Percentiles rank a stretch among this genome's conserved stretches.
Conservation (phyloP, 176 grass and related monocot genomes). For the Carex littledalei region DNA sequence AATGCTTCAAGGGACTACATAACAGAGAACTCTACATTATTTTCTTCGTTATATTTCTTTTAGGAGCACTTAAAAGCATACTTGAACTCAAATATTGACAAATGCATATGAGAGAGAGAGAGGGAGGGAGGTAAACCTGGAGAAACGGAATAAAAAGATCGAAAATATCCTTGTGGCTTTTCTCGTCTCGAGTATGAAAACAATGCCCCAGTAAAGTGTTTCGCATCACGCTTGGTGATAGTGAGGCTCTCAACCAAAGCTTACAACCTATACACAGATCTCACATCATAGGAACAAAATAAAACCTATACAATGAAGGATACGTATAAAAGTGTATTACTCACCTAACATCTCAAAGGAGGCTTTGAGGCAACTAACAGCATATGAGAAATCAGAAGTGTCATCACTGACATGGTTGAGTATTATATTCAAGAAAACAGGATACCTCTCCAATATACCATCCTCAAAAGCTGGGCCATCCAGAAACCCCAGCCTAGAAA, state of each 20-base stretch:
- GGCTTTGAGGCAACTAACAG: slow-evolving; percentile 87
- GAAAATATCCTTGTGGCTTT: slow-evolving; percentile 97
- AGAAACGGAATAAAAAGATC: slow-evolving; percentile 99
- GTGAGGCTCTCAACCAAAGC: slow-evolving; percentile 90
- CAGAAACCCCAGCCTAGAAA: slow-evolving; percentile 87
- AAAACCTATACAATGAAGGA: not conserved
- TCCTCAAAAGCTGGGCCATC: slow-evolving; percentile 90
- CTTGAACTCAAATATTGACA: not conserved
- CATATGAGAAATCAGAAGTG: slow-evolving; percentile 82
- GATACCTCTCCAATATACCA: slow-evolving; percentile 88
- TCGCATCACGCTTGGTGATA: slow-evolving; percentile 90
- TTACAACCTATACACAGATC: slow-evolving; percentile 66
- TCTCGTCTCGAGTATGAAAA: slow-evolving; percentile 92
- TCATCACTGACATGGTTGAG: slow-evolving; percentile 96
- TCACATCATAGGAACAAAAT: not conserved
- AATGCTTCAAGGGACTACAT: slow-evolving; percentile 87
- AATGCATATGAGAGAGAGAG: not conserved
- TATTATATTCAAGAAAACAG: slow-evolving; percentile 84
- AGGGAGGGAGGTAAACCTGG: slow-evolving; percentile 51
- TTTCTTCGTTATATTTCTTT: not conserved
- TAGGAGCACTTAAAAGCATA: not conserved
- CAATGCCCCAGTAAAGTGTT: slow-evolving; percentile 95
- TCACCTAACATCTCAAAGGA: slow-evolving; percentile 96
- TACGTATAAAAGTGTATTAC: slow-evolving; percentile 22
- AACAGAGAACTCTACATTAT: slow-evolving; percentile 28